phyloP scores from a whole-genome alignment of 2,329 filamentous ascomycete species.

The Pseudogymnoascus sp. region DNA sequence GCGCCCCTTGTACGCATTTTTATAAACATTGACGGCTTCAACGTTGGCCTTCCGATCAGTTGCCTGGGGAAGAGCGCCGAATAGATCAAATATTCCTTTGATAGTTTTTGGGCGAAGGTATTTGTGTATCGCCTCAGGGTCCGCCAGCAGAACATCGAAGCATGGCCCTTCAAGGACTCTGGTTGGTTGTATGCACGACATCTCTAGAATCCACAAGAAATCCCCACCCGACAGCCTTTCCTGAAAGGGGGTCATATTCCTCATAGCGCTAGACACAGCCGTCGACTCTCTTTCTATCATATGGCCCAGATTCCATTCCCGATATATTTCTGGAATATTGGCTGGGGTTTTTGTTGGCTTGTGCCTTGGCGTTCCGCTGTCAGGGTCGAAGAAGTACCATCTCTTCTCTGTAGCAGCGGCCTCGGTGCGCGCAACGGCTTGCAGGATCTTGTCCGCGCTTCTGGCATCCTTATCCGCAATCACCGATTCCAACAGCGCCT shows the following conservation, averaged over 20 bases:
- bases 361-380: not conserved
- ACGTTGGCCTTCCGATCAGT: not conserved
- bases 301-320: constrained; percentile 6
- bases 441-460: constrained; percentile 41
- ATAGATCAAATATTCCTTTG: constrained; percentile 12
- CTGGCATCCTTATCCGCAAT: constrained; percentile 36
- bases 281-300: not conserved
- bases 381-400: constrained; percentile 50
- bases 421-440: constrained; percentile 54
- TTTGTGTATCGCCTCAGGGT: not conserved
- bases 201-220: not conserved
- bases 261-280: not conserved
- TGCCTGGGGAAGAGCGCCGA: constrained; percentile 10
- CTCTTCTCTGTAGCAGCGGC: constrained; percentile 43
- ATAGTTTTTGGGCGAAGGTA: constrained; percentile 8
- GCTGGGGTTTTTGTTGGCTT: constrained; percentile 15
- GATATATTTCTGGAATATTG: constrained; percentile 19
- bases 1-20: not conserved
- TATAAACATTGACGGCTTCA: not conserved
- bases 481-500: constrained; percentile 33
- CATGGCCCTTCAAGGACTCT: not conserved
- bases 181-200: not conserved
- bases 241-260: not conserved
- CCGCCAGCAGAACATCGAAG: not conserved
- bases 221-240: not conserved